Evolutionary conservation across 148 eudicot species (phyloP).

Genomic region (Bassia scoparia): DNA sequence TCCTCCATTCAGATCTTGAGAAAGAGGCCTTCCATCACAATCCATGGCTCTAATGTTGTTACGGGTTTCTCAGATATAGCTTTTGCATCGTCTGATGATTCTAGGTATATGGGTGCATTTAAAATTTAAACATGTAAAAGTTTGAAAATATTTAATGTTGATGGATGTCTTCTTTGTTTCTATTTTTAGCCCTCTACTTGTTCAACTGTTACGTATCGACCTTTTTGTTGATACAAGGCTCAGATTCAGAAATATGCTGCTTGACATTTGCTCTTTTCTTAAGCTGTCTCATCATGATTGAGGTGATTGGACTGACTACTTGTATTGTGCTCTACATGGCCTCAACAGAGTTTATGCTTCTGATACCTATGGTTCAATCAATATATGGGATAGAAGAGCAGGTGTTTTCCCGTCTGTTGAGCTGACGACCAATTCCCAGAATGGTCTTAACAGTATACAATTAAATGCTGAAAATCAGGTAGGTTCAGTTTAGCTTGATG

Average conservation of each 20-base stretch:
- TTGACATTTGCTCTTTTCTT: background rate
- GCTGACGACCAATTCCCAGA: constrained; percentile 55
- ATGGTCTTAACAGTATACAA: constrained; percentile 64
- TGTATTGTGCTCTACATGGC: constrained; percentile 1
- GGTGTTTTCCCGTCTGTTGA: constrained; percentile 61
- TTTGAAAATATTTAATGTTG: too few species aligned
- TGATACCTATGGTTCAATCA: constrained; percentile 62
- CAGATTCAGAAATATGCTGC: background rate
- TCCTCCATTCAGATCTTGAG: constrained; percentile 60
- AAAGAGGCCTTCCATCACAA: constrained; percentile 50
- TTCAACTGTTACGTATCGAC: background rate
- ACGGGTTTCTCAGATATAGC: constrained; percentile 78
- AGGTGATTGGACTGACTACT: constrained; percentile 12
- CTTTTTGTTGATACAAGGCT: background rate
- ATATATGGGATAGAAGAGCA: constrained; percentile 84
- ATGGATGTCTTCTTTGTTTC: too few species aligned
- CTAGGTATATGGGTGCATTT: constrained; percentile 42
- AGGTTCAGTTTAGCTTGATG: constrained; percentile 2
- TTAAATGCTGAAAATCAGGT: constrained; percentile 72
- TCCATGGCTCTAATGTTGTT: constrained; percentile 49
- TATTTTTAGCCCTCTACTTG: too few species aligned
- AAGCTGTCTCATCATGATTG: constrained; percentile 13
- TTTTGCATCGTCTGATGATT: constrained; percentile 50
- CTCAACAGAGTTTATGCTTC: constrained; percentile 71
- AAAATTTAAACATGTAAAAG: too few species aligned